Percentiles rank a stretch among this genome's conserved stretches.
Evolutionary conservation across 331 rosid genomes (phyloP).

Genomic region (Pyracantha coccinea): DNA sequence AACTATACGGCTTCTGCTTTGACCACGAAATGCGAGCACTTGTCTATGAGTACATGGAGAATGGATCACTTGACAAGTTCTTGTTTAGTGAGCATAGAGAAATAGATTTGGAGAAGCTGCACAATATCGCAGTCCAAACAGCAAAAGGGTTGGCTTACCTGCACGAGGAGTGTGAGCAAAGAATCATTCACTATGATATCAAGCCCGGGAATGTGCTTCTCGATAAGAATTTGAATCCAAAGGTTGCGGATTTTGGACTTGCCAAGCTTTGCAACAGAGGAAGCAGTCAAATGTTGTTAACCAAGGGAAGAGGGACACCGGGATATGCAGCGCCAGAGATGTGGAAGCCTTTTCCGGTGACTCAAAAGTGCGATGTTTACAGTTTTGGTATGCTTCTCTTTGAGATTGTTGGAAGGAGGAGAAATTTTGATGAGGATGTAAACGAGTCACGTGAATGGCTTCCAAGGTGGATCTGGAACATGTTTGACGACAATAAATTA

Average conservation of each 20-base stretch:
- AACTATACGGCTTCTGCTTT: constrained; percentile 45
- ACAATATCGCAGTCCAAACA: background rate
- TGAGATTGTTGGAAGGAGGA: background rate
- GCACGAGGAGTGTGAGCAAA: background rate
- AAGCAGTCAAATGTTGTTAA: background rate
- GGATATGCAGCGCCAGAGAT: background rate
- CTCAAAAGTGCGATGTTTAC: background rate
- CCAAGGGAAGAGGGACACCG: background rate
- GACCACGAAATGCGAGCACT: background rate
- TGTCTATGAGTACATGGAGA: background rate
- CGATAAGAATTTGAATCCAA: background rate
- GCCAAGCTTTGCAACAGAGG: background rate
- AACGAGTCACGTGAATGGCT: background rate
- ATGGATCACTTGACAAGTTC: background rate
- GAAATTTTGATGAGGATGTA: background rate
- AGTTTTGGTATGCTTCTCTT: background rate
- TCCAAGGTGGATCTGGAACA: background rate
- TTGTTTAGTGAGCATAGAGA: background rate
- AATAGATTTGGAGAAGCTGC: background rate
- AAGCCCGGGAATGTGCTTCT: background rate
- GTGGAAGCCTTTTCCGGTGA: background rate
- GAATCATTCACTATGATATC: background rate
- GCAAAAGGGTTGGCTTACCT: background rate
- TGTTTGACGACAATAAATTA: background rate
- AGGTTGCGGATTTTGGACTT: background rate